Base-by-base conservation (phyloP, 768 basidiomycete genomes). In the Pleurotus sapidus region DNA sequence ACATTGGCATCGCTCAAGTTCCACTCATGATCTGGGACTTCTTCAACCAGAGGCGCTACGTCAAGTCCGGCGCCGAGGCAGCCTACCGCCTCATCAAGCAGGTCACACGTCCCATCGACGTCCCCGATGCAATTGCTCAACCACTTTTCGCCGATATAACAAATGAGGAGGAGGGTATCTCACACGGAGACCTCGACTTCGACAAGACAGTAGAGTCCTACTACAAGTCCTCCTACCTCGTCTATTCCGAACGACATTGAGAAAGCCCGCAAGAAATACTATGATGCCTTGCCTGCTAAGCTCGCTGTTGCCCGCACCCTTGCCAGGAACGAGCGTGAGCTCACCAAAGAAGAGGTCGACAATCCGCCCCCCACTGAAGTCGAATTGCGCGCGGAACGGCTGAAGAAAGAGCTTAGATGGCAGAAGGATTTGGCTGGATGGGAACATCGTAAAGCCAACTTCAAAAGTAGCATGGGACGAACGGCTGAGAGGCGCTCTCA, bases 391-490 rank as follows among this genome's bases (percentile, higher is more conserved):
- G 88, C 88, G 39, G 94, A 98, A 72, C 78, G 96, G 62, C 69
- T 94, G 69, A 88, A 89, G 72, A 96, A 95, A 73, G 96, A 98
- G 74, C 69, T 85, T 63, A 77, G 84, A 63, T 98, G 96, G 96
- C 81, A 84, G 46, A 78, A 82, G 18, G 90, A 95, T 64, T 73
- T 89, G 55, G 78, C 78, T 50, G 95, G 91, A 2, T 98, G 90
- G 89, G 78, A 81, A 81, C 40, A 82, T 94, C 55, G 77, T 95
- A 55, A 78, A 84, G 56, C 84, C 87, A 3, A 82, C 84, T 2
- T 72, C 72, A 53, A 73, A 74, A 14, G 84, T 90, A 11, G 77
- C 77, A 20, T 98, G 94, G 94, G 89, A 95, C 64, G 80, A 86
- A 58, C 76, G 87, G 58, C 89, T 91, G 63, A 72, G 76, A 54